Evolutionary conservation across 495 filamentous ascomycete species (phyloP).

Genomic region (Xylaria curta): DNA sequence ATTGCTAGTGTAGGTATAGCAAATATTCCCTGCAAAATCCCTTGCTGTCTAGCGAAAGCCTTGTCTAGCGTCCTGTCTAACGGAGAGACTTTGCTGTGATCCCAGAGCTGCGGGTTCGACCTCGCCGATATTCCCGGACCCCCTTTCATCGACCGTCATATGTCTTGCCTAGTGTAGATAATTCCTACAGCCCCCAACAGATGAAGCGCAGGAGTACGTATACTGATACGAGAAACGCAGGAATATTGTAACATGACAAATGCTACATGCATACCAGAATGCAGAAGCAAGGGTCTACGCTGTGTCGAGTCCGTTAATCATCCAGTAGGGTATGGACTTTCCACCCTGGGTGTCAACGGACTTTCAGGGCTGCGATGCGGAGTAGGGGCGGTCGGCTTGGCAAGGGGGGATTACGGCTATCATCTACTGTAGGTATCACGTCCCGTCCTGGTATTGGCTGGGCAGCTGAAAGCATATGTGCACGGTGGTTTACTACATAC

Average conservation of each 20-base stretch:
- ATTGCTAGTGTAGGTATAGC: not conserved
- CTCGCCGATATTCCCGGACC: not conserved
- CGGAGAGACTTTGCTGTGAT: conserved; percentile 12
- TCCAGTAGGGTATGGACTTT: conserved; percentile 12
- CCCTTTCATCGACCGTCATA: conserved; percentile 3
- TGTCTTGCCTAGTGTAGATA: not conserved
- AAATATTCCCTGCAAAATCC: conserved; percentile 14
- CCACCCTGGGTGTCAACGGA: conserved; percentile 9
- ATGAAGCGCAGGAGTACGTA: conserved; percentile 1
- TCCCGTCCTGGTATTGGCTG: conserved; percentile 22
- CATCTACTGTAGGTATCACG: not conserved
- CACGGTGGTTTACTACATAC: conserved; percentile 20
- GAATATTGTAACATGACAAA: conserved; percentile 31
- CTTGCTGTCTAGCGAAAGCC: conserved; percentile 9
- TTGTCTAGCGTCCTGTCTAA: conserved; percentile 16
- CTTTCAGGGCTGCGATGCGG: conserved; percentile 27
- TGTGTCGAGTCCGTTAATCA: conserved; percentile 9
- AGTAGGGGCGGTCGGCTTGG: conserved; percentile 21
- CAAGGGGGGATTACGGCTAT: conserved; percentile 1
- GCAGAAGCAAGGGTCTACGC: conserved; percentile 18
- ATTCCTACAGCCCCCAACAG: conserved; percentile 15
- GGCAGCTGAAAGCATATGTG: conserved; percentile 23
- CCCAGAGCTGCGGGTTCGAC: conserved; percentile 15
- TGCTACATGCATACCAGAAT: conserved; percentile 28
- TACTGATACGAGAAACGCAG: conserved; percentile 26